Percentiles rank a stretch among this genome's conserved stretches.
Evolutionary conservation across 176 grass and related monocot genomes (phyloP).

Genomic region (Carex cristatella): DNA sequence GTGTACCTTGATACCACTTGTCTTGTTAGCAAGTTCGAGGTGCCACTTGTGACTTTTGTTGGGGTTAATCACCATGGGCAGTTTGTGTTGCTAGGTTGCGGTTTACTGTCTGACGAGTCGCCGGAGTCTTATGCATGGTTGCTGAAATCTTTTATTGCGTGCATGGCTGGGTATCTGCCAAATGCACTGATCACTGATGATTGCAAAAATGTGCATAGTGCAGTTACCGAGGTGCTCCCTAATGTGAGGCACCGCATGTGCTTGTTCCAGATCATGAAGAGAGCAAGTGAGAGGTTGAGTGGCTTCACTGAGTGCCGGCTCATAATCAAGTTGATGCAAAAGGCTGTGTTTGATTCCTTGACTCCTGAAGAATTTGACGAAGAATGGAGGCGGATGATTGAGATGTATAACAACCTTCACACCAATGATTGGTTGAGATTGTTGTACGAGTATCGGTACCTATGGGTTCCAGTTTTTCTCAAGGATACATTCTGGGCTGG

Average conservation of each 20-base stretch:
- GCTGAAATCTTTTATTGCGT: constrained; percentile 89
- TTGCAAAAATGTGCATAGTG: constrained; percentile 67
- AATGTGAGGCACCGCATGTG: constrained; percentile 73
- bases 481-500: constrained; percentile 93
- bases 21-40: constrained; percentile 65
- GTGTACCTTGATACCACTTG: constrained; percentile 73
- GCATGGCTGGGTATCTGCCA: constrained; percentile 82
- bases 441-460: constrained; percentile 69
- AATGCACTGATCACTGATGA: constrained; percentile 77
- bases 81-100: constrained; percentile 65
- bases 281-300: constrained; percentile 54
- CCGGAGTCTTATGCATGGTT: constrained; percentile 83
- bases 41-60: constrained; percentile 81
- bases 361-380: constrained; percentile 70
- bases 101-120: constrained; percentile 73
- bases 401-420: constrained; percentile 63
- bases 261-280: constrained; percentile 90
- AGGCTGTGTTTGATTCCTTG: constrained; percentile 78
- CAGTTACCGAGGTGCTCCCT: constrained; percentile 70
- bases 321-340: constrained; percentile 84
- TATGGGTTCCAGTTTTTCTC: constrained; percentile 88
- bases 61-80: constrained; percentile 95
- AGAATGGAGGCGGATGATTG: constrained; percentile 70
- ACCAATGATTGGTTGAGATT: constrained; percentile 74
- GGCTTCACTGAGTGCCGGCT: constrained; percentile 64